Base-by-base conservation (phyloP, 108 stramenopile species). In the Stephanodiscus minutulus region DNA sequence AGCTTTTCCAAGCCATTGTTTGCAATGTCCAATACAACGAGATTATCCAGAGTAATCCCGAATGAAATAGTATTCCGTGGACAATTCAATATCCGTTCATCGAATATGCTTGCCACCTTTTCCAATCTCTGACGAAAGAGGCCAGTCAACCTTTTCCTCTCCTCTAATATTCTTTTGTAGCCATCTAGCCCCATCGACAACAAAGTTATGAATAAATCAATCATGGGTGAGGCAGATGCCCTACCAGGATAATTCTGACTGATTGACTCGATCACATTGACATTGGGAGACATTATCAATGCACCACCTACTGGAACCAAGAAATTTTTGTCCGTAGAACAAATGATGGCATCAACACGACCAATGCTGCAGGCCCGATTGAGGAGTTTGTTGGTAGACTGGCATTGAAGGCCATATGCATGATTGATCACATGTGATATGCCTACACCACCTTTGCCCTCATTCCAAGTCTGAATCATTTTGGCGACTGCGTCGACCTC, bases 301-400 rank as follows among this genome's bases (percentile, higher is more conserved):
- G 97, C 92, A 4, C 98, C 98, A 12, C 93, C 98, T 0, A 99
- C 98, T 5, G 99, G 99, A 11, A 99, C 98, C 66, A 98, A 61
- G 85, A 99, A 98, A 69, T 99, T 99, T 83, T 99, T 99, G 78
- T 99, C 99, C 0, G 97, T 98, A 25, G 94, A 96, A 67, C 94
- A 97, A 15, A 99, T 94, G 24, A 99, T 85, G 54, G 95, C 94
- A 86, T 99, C 98, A 2, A 99, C 99, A 21, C 94, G 84, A 9
- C 96, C 96, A n/a, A 97, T 82, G 2, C 83, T 83, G 54, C 88
- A 93, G 12, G 94, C 94, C 53, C 95, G 85, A 70, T 90, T 90
- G 44, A 94, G 77, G 0, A 90, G 84, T 68, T 92, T 90, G 83
- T 83, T 73, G 0, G 90, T 93, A 17, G 65, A 52, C 20, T 73